Evolutionary conservation across 2,329 filamentous ascomycete genomes (phyloP).

Genomic region (Ascocoryne sarcoides): DNA sequence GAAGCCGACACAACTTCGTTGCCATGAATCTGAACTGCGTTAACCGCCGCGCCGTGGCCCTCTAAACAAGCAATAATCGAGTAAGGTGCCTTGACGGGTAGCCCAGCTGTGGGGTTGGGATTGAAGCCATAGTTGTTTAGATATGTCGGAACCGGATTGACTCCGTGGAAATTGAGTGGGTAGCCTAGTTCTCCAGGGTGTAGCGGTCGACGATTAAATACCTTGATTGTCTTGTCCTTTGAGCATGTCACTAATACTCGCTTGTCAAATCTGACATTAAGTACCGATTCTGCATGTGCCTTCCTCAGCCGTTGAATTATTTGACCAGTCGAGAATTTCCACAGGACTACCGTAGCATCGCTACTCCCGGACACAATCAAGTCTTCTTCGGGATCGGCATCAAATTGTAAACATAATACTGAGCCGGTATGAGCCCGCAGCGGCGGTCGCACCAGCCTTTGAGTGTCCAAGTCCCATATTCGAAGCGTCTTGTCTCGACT

Average conservation of each 20-base stretch:
- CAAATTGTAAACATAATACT: conserved; percentile 91
- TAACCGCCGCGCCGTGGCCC: conserved; percentile 86
- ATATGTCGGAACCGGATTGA: conserved; percentile 45
- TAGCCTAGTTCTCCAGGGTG: conserved; percentile 51
- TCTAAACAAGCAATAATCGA: conserved; percentile 70
- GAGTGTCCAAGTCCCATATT: conserved; percentile 81
- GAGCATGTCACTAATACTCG: conserved; percentile 92
- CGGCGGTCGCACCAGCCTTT: conserved; percentile 65
- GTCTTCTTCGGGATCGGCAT: conserved; percentile 78
- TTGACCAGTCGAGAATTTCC: conserved; percentile 86
- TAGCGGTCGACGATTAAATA: conserved; percentile 78
- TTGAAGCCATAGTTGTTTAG: conserved; percentile 48
- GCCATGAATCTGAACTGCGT: conserved; percentile 84
- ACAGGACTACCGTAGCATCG: conserved; percentile 82
- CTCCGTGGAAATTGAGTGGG: conserved; percentile 27
- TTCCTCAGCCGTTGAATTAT: conserved; percentile 65
- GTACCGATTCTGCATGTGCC: conserved; percentile 81
- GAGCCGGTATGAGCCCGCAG: conserved; percentile 73
- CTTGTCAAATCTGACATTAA: conserved; percentile 89
- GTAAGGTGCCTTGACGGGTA: conserved; percentile 54
- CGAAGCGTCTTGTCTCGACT: conserved; percentile 82
- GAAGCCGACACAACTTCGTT: conserved; percentile 89
- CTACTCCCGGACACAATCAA: conserved; percentile 93
- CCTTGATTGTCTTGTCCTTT: conserved; percentile 93
- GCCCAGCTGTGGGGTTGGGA: conserved; percentile 34